Evolutionary conservation across 2,329 filamentous ascomycete genomes (phyloP), one percentile per base, ranked within the genome.

Genomic region (Fusarium duplospermum): DNA sequence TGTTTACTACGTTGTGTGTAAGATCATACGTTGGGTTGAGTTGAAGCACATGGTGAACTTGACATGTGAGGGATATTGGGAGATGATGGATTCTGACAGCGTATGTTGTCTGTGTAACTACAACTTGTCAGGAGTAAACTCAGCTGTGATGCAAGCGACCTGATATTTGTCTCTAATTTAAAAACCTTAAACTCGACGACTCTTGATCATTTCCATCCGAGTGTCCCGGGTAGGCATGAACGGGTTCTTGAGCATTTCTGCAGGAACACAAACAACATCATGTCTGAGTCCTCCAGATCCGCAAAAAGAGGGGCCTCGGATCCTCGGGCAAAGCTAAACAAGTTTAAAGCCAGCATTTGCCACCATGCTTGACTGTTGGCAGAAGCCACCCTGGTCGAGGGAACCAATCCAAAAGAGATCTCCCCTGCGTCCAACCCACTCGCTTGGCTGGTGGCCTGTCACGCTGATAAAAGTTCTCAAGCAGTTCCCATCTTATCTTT

Each of bases 281-380:
- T 52, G 47, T 29, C 24, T n/a, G 24, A 52, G 60, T 54, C 42
- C 42, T 52, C 47, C 22, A 27, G 27, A 47, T 52, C 20, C 42
- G 33, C 42, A 52, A 24, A 47, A 62, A 62, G 42, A 50, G 59
- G 38, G 59, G 52, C 52, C 29, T 57, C 52, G n/a, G 52, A 57
- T 35, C 52, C 52, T 57, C 52, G 52, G 52, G 31, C n/a, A 22
- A 20, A 57, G 29, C 52, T 35, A 52, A 52, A 52, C 47, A 52
- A 57, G 52, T 57, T 61, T 61, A 31, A 62, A 47, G 59, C 18
- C n/a, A 52, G 10, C 20, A 13, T 20, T 20, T 62, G 58, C 35
- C 13, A 27, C 24, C 18, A 8, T 29, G 38, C 57, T 42, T 42
- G 59, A 24, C n/a, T n/a, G n/a, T 18, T 29, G 47, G 16, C 24